These are phyloP conservation scores for Yarrowia galli DNA, from an alignment of 1,139 yeast genomes.

Conservation along the genomic window DNA sequence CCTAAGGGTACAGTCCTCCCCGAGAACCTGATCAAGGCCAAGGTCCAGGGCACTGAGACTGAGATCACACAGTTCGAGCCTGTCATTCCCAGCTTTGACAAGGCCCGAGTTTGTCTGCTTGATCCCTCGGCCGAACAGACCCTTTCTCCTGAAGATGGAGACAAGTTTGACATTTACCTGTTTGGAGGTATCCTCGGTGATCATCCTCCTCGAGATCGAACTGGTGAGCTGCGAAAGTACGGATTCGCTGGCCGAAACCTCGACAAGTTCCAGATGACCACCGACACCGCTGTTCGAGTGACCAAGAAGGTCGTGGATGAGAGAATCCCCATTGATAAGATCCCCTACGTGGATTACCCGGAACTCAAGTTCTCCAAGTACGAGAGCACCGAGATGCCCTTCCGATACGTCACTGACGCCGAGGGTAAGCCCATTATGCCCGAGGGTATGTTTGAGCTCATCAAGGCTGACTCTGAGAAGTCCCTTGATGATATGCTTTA, in stretches of 20 bases:
- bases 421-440: conserved; percentile 81
- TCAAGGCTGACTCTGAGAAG: conserved; percentile 72
- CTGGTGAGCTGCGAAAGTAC: conserved; percentile 85
- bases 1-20: conserved; percentile 69
- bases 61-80: conserved; percentile 63
- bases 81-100: conserved; percentile 55
- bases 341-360: conserved; percentile 88
- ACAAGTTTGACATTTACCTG: conserved; percentile 79
- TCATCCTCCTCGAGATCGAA: conserved; percentile 95
- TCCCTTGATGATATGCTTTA: conserved; percentile 50
- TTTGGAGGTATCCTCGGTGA: conserved; percentile 97
- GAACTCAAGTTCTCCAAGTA: conserved; percentile 86
- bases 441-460: conserved; percentile 86
- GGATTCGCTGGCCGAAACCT: conserved; percentile 84
- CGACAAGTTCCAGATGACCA: conserved; percentile 92
- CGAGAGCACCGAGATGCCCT: conserved; percentile 98
- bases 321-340: conserved; percentile 65
- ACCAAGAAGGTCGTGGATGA: conserved; percentile 77
- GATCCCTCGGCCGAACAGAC: conserved; percentile 88
- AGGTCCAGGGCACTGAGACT: conserved; percentile 81
- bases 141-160: conserved; percentile 70
- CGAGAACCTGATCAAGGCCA: conserved; percentile 61
- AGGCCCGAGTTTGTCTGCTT: conserved; percentile 72
- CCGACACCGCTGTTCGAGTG: conserved; percentile 95
- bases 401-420: conserved; percentile 77